Conservation (phyloP, 768 basidiomycete species). For the Mycena crocata region DNA sequence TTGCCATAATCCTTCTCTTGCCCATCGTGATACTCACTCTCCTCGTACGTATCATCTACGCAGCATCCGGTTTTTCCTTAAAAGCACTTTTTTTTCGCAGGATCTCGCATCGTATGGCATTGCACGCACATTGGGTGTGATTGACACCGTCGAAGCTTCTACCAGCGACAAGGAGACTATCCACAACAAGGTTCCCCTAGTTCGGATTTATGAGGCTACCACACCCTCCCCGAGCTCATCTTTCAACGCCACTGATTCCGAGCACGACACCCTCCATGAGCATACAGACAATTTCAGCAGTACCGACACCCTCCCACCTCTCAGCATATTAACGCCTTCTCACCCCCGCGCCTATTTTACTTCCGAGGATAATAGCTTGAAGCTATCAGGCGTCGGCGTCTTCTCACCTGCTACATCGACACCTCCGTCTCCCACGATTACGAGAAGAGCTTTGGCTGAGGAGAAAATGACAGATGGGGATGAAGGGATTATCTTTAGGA, state of each 20-base stretch:
- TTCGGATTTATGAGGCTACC: slow-evolving; percentile 46
- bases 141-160: slow-evolving; percentile 80
- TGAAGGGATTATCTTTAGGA: slow-evolving; percentile 29
- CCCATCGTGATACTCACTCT: slow-evolving; percentile 67
- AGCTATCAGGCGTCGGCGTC: slow-evolving; percentile 76
- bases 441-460: slow-evolving; percentile 48
- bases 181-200: slow-evolving; percentile 46
- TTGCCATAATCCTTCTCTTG: slow-evolving; percentile 72
- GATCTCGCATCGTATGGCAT: slow-evolving; percentile 86
- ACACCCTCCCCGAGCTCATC: slow-evolving; percentile 36
- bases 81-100: slow-evolving; percentile 48
- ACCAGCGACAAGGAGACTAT: slow-evolving; percentile 68
- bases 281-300: slow-evolving; percentile 17
- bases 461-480: slow-evolving; percentile 38
- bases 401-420: slow-evolving; percentile 78
- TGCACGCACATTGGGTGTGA: slow-evolving; percentile 82
- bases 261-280: slow-evolving; percentile 29
- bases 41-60: slow-evolving; percentile 57
- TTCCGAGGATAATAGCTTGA: slow-evolving; percentile 60
- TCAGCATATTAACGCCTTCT: slow-evolving; percentile 34
- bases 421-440: slow-evolving; percentile 73
- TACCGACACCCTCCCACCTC: slow-evolving; percentile 25
- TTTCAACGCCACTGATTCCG: slow-evolving; percentile 41
- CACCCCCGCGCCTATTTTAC: slow-evolving; percentile 63
- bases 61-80: not conserved